These are phyloP conservation scores for Tetracentron sinense DNA, from an alignment of 164 flowering plant species.

Conservation along the genomic window DNA sequence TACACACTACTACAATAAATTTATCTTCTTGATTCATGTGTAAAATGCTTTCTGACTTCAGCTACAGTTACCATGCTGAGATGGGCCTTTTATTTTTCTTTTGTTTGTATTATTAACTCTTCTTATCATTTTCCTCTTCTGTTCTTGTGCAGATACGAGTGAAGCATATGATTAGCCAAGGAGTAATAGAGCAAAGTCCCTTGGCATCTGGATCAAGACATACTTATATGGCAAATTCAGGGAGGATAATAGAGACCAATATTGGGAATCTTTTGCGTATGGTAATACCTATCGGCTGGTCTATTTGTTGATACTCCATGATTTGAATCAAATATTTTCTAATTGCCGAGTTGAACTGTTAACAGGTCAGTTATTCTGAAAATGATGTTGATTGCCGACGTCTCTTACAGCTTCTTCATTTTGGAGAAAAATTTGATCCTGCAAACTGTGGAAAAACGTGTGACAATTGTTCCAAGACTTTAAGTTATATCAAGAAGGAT, in stretches of 20 bases:
- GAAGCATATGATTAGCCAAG: conserved; percentile 94
- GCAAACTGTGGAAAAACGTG: conserved; percentile 69
- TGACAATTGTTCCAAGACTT: conserved; percentile 68
- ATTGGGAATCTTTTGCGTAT: conserved; percentile 84
- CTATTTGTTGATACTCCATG: not conserved
- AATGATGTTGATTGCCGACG: conserved; percentile 96
- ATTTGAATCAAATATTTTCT: conserved; percentile 5
- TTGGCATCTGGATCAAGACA: conserved; percentile 43
- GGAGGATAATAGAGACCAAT: conserved; percentile 74
- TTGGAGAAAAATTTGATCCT: conserved; percentile 89
- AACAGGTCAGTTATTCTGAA: conserved; percentile 94
- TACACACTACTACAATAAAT: not conserved
- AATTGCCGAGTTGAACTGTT: conserved; percentile 6
- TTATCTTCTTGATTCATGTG: not conserved
- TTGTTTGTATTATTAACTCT: not conserved
- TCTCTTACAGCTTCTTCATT: conserved; percentile 79
- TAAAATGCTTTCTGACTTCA: not conserved
- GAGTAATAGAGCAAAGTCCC: conserved; percentile 67
- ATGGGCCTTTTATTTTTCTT: not conserved
- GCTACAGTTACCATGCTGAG: not conserved
- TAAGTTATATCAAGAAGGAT: conserved; percentile 66
- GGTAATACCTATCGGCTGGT: conserved; percentile 36
- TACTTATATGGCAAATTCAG: conserved; percentile 36
- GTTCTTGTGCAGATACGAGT: conserved; percentile 62
- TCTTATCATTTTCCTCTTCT: conserved; percentile 6